Conservation (phyloP, 2,329 filamentous ascomycete species). For the Gaeumannomyces tritici region DNA sequence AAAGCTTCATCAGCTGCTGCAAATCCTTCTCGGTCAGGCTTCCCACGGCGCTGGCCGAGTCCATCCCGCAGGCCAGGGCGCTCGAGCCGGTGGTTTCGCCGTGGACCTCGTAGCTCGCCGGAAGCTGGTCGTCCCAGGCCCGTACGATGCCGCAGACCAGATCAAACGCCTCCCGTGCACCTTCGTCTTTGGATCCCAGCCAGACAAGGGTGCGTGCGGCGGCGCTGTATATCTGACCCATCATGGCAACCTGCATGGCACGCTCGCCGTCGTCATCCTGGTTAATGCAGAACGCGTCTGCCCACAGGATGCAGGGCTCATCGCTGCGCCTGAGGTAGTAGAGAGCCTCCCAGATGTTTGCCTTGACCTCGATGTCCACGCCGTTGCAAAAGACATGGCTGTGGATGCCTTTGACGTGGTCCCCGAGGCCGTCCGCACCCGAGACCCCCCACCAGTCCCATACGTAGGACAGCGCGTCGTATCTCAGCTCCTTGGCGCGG, state of each 20-base stretch:
- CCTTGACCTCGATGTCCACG: not conserved
- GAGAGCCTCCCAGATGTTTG: not conserved
- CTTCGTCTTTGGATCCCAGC: not conserved
- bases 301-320: not conserved
- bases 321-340: not conserved
- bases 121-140: not conserved
- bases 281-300: slow-evolving; percentile 7
- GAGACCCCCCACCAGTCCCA: not conserved
- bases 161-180: not conserved
- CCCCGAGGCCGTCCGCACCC: too few species aligned
- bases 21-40: not conserved
- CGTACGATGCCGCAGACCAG: not conserved
- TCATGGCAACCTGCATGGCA: not conserved
- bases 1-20: not conserved
- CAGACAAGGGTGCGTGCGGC: not conserved
- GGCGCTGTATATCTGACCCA: not conserved
- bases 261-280: slow-evolving; percentile 3
- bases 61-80: not conserved
- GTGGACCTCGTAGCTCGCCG: not conserved
- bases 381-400: not conserved
- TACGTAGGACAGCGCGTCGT: not conserved
- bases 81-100: not conserved
- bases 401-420: not conserved
- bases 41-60: not conserved
- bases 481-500: not conserved